Base-by-base conservation (phyloP, 1,139 yeast genomes). In the Hemisphaericaspora xylofermentans region DNA sequence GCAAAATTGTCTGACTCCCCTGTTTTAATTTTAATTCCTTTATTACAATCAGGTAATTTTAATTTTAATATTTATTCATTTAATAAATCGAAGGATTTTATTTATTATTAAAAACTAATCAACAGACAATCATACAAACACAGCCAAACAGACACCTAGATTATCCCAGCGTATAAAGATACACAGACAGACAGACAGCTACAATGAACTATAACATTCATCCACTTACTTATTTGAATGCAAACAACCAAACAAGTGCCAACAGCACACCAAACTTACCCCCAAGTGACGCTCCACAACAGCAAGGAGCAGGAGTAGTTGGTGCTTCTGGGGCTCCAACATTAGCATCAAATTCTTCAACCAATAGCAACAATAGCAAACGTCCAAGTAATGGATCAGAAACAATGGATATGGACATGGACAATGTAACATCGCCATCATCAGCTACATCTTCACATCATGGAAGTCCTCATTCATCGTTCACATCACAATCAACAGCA, bases 181-280 rank as follows among this genome's bases (percentile, higher is more conserved):
- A 4, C 2, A 29, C 19, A 29, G 22, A 16, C 22, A 17, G 33
- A 16, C 21, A 29, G 16, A 14, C 30, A 14, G 17, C 7, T 3
- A 47, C 29, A 29, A 67, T 69, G 73, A 70, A 69, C 48, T 71
- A 68, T 50, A 71, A 70, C 49, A 58, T 71, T 43, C 77, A 71
- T 46, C 77, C 77, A 12, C 68, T 71, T 24, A 59, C 74, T 14
- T 71, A 71, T 45, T 63, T 71, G 41, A 71, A 71, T 54, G 76
- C 76, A 24, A 60, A 63, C 36, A 45, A 47, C 30, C 26, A 31
- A 38, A 36, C 35, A 37, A 36, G 25, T 15, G 18, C 33, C 39
- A 38, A 12, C 36, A 46, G 28, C 41, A 22, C 34, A 2, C 34
- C 39, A 6, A 36, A 17, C 28, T 16, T 28, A 9, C 19, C 38